Evolutionary conservation across 2,329 filamentous ascomycete species (phyloP).

Genomic region (Neurospora crassa): DNA sequence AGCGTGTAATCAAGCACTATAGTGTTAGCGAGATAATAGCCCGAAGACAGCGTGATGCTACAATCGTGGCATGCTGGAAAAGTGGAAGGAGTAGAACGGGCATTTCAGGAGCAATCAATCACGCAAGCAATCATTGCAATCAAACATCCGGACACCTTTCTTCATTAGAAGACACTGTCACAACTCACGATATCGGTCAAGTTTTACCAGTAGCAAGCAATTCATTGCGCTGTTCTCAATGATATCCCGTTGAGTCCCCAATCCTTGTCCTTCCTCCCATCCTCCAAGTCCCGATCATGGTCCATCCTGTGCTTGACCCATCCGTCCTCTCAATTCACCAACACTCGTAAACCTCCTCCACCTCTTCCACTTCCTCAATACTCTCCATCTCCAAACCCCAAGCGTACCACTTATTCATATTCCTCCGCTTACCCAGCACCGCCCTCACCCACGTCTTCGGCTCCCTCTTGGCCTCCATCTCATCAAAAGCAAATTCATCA

Average conservation of each 20-base stretch:
- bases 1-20: too few species aligned
- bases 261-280: background rate
- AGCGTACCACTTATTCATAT: background rate
- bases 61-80: background rate
- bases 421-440: background rate
- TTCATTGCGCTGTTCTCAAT: background rate
- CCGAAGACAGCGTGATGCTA: too few species aligned
- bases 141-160: background rate
- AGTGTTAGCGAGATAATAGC: too few species aligned
- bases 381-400: background rate
- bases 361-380: background rate
- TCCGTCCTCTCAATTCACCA: background rate
- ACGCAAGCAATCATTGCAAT: background rate
- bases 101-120: background rate
- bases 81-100: background rate
- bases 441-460: background rate
- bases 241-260: background rate
- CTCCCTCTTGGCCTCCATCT: background rate
- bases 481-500: background rate
- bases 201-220: background rate
- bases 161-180: background rate
- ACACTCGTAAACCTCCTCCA: background rate
- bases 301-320: background rate
- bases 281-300: background rate
- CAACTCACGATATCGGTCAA: background rate